These are phyloP conservation scores for Aspergillus versicolor DNA, from an alignment of 2,329 filamentous ascomycete species.

Conservation along the genomic window DNA sequence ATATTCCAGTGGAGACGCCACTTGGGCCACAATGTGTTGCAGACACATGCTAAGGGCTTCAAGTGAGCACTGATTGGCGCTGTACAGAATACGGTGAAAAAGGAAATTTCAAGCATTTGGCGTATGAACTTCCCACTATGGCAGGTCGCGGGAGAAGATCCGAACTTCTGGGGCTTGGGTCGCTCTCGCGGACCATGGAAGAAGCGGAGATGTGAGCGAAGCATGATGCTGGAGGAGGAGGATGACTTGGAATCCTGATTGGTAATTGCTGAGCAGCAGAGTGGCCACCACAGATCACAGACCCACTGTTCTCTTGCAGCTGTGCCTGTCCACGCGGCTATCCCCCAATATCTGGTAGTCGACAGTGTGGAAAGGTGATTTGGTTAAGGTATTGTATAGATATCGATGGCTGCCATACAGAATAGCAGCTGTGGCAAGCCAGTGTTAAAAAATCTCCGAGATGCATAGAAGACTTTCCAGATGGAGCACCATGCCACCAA, in stretches of 20 bases:
- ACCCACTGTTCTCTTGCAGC: background rate
- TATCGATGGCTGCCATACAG: background rate
- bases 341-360: background rate
- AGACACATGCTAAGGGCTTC: background rate
- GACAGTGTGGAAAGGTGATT: background rate
- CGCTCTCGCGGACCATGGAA: slow-evolving; percentile 1
- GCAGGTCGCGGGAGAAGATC: slow-evolving; percentile 17
- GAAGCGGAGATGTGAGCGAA: background rate
- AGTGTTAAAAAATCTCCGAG: background rate
- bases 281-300: background rate
- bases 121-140: slow-evolving; percentile 18
- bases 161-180: background rate
- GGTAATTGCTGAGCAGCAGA: background rate
- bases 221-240: background rate
- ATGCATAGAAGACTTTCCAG: background rate
- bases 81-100: background rate
- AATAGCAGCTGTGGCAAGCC: background rate
- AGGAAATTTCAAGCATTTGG: slow-evolving; percentile 5
- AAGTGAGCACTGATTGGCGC: slow-evolving; percentile 1
- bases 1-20: slow-evolving; percentile 4
- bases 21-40: slow-evolving; percentile 1
- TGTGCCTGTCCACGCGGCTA: background rate
- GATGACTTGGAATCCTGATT: background rate
- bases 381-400: background rate
- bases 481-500: background rate